phyloP scores from a whole-genome alignment of 2,329 filamentous ascomycete species.

The Cercospora sp. region DNA sequence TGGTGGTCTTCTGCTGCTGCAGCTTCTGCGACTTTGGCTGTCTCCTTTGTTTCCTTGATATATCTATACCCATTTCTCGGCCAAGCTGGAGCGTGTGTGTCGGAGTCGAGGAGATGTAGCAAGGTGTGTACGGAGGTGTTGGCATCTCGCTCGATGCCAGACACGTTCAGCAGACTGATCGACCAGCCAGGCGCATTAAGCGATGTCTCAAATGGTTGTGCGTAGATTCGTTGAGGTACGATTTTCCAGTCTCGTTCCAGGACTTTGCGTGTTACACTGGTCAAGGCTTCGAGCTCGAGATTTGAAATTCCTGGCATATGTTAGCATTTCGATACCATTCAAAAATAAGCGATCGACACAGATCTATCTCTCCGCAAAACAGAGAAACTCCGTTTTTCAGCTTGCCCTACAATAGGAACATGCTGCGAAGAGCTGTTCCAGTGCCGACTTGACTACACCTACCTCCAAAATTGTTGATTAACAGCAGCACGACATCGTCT shows the following conservation, averaged over 20 bases:
- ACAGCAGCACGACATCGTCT: constrained; percentile 48
- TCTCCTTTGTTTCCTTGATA: constrained; percentile 18
- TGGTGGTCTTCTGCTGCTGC: constrained; percentile 42
- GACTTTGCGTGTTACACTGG: constrained; percentile 43
- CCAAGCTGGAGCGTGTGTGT: constrained; percentile 55
- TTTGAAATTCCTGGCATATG: constrained; percentile 39
- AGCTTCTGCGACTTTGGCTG: constrained; percentile 30
- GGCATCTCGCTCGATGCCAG: constrained; percentile 47
- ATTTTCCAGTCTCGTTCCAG: constrained; percentile 53
- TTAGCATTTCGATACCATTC: background rate
- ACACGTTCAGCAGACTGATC: constrained; percentile 56
- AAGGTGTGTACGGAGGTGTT: constrained; percentile 44
- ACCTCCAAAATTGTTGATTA: constrained; percentile 54
- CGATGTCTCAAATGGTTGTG: constrained; percentile 54
- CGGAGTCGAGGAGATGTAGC: constrained; percentile 51
- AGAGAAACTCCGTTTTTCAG: background rate
- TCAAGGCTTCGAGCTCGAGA: constrained; percentile 52
- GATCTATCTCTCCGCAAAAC: background rate
- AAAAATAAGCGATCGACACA: background rate
- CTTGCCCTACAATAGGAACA: background rate
- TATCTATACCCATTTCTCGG: constrained; percentile 50
- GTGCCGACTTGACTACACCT: background rate
- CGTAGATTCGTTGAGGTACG: constrained; percentile 50
- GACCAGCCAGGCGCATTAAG: constrained; percentile 59
- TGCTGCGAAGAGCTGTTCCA: background rate